phyloP scores from a whole-genome alignment of 2,329 filamentous ascomycete species.

The Ophiostoma himal-ulmi region DNA sequence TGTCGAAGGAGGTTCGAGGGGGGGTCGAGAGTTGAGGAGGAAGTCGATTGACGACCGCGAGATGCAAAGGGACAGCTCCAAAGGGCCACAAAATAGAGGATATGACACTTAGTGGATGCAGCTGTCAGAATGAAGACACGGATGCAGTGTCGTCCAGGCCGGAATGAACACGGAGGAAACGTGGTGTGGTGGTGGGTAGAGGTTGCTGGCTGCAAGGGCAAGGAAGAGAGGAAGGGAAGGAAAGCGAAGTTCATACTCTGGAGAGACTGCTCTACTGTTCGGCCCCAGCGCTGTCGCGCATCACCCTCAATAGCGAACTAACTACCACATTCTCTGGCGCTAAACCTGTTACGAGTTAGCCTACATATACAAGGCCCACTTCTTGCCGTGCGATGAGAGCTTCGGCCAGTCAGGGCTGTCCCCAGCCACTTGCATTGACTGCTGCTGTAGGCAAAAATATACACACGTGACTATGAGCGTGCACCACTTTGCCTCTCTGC shows the following conservation, averaged over 20 bases:
- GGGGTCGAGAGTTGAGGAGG: not conserved
- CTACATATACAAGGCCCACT: not conserved
- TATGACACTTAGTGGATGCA: not conserved
- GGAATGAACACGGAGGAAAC: no score
- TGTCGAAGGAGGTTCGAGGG: not conserved
- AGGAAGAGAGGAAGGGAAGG: constrained; percentile 7
- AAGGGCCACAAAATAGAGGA: not conserved
- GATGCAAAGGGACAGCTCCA: not conserved
- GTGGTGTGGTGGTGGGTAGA: not conserved
- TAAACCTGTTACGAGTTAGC: constrained; percentile 11
- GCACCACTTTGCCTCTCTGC: not conserved
- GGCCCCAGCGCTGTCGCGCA: constrained; percentile 19
- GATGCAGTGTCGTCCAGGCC: not conserved
- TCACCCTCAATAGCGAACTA: constrained; percentile 3
- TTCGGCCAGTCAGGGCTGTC: constrained; percentile 1
- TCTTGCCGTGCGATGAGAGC: constrained; percentile 13
- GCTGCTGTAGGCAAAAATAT: not conserved
- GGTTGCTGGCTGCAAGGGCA: not conserved
- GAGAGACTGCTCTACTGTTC: not conserved
- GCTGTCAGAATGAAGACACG: not conserved
- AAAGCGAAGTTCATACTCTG: not conserved
- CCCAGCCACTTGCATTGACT: constrained; percentile 14
- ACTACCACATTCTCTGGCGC: not conserved
- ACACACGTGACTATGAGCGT: constrained; percentile 21
- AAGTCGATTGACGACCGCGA: not conserved